Percentiles rank a stretch among this genome's conserved stretches.
phyloP scores from a whole-genome alignment of 108 stramenopile genomes.

The Fistulifera solaris region DNA sequence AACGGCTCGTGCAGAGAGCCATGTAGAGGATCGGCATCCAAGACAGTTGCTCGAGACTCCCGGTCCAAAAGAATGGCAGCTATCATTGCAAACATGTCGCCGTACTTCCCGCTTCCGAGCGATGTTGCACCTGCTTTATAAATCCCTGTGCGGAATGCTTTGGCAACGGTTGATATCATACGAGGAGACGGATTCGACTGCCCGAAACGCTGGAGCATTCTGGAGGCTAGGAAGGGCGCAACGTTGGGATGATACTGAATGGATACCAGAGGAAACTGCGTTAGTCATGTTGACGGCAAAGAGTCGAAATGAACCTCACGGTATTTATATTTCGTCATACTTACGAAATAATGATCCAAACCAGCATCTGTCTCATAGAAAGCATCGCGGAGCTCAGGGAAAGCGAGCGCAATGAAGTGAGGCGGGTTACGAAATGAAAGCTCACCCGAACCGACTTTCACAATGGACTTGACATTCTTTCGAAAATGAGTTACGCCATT shows the following conservation, averaged over 20 bases:
- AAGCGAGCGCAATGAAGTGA: slow-evolving; percentile 20
- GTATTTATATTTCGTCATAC: too few relatives aligned
- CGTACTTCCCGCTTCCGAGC: slow-evolving; percentile 51
- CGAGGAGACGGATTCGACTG: slow-evolving; percentile 48
- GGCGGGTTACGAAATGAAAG: slow-evolving; percentile 26
- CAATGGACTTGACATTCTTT: slow-evolving; percentile 38
- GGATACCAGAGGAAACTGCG: slow-evolving; percentile 3
- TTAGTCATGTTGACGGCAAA: slow-evolving; percentile 2
- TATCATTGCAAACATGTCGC: slow-evolving; percentile 48
- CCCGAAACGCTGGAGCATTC: slow-evolving; percentile 38
- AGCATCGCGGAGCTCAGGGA: slow-evolving; percentile 26
- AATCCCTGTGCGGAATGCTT: slow-evolving; percentile 27
- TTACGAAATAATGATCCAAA: slow-evolving; percentile 21
- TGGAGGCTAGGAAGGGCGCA: slow-evolving; percentile 41
- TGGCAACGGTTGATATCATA: slow-evolving; percentile 28
- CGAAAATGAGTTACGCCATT: slow-evolving; percentile 28
- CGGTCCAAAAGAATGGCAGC: slow-evolving; percentile 51
- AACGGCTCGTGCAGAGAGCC: slow-evolving; percentile 33
- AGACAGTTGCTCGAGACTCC: slow-evolving; percentile 32
- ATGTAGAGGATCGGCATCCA: slow-evolving; percentile 50
- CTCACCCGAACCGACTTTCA: slow-evolving; percentile 24
- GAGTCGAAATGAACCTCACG: neutral
- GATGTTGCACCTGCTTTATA: slow-evolving; percentile 5
- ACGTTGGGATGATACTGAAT: slow-evolving; percentile 34
- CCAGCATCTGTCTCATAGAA: slow-evolving; percentile 33